Percentiles rank a stretch among this genome's conserved stretches.
Conservation (phyloP, 2,329 filamentous ascomycete species). For the Phialophora chinensis region DNA sequence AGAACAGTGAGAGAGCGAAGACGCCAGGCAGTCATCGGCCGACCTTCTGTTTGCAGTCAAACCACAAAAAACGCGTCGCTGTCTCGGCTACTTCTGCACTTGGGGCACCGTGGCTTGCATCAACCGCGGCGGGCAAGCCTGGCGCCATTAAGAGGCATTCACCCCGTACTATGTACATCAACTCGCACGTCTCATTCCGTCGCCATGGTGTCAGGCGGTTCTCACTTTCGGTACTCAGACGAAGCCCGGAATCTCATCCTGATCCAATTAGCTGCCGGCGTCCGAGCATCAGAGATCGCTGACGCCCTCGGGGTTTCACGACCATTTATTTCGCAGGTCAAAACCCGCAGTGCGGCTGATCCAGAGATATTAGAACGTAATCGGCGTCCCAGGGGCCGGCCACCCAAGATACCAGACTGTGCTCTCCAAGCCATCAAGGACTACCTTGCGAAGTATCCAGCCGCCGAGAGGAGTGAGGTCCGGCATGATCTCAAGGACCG, state of each 20-base stretch:
- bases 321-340: slow-evolving; percentile 5
- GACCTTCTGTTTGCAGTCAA: not conserved
- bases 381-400: not conserved
- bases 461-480: not conserved
- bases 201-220: not conserved
- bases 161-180: not conserved
- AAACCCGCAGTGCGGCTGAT: not conserved
- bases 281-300: not conserved
- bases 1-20: not conserved
- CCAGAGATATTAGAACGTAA: not conserved
- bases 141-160: not conserved
- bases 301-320: not conserved
- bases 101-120: not conserved
- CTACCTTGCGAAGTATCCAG: not conserved
- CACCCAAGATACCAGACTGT: not conserved
- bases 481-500: not conserved
- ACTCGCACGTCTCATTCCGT: not conserved
- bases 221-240: not conserved
- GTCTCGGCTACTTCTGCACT: not conserved
- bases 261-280: not conserved
- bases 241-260: slow-evolving; percentile 1
- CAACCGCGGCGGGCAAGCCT: not conserved
- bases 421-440: not conserved
- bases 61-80: not conserved
- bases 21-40: not conserved